Conservation (phyloP, 495 filamentous ascomycete genomes). For the Penicillium macrosclerotiorum region DNA sequence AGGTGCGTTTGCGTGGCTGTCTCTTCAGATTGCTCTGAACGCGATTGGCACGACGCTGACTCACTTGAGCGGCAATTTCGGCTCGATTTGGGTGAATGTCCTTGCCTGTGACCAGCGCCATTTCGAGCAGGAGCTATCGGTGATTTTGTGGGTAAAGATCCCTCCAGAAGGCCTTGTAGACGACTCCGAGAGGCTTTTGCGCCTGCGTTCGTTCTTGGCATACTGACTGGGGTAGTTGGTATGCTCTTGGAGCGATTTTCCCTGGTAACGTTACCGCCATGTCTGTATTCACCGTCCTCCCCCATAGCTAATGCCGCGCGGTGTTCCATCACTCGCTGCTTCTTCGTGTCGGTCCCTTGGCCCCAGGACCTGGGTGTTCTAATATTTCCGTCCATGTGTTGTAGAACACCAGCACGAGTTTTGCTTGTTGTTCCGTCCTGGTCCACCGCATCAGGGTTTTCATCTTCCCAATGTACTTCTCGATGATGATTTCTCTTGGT, state of each 20-base stretch:
- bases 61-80: not conserved
- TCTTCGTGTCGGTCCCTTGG: slow-evolving; percentile 7
- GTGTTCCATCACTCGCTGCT: slow-evolving; percentile 8
- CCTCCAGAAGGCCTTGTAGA: slow-evolving; percentile 38
- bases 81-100: not conserved
- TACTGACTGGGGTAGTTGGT: not conserved
- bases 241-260: not conserved
- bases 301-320: slow-evolving; percentile 29
- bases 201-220: not conserved
- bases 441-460: not conserved
- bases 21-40: not conserved
- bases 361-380: not conserved
- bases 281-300: slow-evolving; percentile 42
- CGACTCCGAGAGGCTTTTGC: slow-evolving; percentile 16
- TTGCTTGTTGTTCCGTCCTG: no score
- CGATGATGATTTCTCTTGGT: slow-evolving; percentile 46
- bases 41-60: not conserved
- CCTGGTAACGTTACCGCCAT: not conserved
- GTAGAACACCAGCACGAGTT: no score
- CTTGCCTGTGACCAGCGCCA: not conserved
- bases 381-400: slow-evolving; percentile 23
- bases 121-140: slow-evolving; percentile 8
- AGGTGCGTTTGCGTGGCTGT: not conserved
- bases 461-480: slow-evolving; percentile 8
- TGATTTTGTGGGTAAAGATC: slow-evolving; percentile 28